phyloP scores from a whole-genome alignment of 129 eudicot genomes.

The Centella asiatica region DNA sequence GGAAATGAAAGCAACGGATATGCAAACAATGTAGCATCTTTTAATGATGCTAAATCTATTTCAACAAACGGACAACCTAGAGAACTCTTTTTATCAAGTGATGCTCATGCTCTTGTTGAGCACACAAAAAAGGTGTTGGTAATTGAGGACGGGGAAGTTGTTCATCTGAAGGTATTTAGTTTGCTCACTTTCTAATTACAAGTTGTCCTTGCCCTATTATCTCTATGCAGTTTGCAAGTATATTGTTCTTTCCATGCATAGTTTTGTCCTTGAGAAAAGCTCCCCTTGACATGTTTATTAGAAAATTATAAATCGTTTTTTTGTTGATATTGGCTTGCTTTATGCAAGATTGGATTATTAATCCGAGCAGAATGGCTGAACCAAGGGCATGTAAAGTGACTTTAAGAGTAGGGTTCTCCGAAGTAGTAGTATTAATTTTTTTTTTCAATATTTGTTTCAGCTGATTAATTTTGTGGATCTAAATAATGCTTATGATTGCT shows the following conservation, averaged over 20 bases:
- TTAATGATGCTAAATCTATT: constrained; percentile 51
- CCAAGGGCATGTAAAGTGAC: not conserved
- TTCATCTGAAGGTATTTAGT: constrained; percentile 63
- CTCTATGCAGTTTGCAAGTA: not conserved
- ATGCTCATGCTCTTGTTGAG: constrained; percentile 88
- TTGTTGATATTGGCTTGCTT: too few relatives aligned
- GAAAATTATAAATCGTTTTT: too few relatives aligned
- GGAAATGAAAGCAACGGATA: too few relatives aligned
- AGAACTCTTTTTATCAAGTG: constrained; percentile 89
- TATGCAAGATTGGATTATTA: too few relatives aligned
- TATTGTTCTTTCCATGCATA: not conserved
- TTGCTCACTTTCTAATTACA: constrained; percentile 4
- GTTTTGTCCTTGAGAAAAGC: not conserved
- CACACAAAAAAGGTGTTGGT: constrained; percentile 92
- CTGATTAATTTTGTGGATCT: not conserved
- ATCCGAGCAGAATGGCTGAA: not conserved
- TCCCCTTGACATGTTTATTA: not conserved
- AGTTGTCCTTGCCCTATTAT: not conserved
- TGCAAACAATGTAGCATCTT: constrained; percentile 41
- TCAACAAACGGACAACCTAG: constrained; percentile 71
- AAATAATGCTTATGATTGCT: too few relatives aligned
- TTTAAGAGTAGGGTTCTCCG: too few relatives aligned
- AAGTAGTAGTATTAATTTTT: not conserved
- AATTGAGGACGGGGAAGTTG: constrained; percentile 92
- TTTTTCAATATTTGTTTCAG: not conserved